Conservation (phyloP, 1,284 basidiomycete genomes). For the Ustilago trichophora region DNA sequence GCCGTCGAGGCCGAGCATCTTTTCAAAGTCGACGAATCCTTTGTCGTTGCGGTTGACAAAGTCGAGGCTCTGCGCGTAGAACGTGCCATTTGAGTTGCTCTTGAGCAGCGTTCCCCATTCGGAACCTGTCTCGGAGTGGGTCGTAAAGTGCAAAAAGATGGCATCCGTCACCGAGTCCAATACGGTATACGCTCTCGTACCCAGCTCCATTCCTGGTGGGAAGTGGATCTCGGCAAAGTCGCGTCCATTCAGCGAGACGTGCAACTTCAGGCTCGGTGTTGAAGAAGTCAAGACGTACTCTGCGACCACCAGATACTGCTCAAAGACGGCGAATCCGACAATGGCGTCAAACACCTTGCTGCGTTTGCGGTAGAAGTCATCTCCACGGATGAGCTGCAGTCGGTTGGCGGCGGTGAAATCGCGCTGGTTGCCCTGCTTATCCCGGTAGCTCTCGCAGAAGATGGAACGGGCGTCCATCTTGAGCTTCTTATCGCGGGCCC, state of each 20-base stretch:
- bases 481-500: slow-evolving; percentile 80
- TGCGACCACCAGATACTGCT: slow-evolving; percentile 92
- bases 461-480: slow-evolving; percentile 85
- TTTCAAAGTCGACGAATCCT: slow-evolving; percentile 97
- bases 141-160: slow-evolving; percentile 95
- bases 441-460: slow-evolving; percentile 85
- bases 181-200: slow-evolving; percentile 90
- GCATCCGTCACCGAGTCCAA: slow-evolving; percentile 92
- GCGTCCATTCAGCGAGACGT: slow-evolving; percentile 89
- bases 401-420: slow-evolving; percentile 71
- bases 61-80: slow-evolving; percentile 85
- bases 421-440: slow-evolving; percentile 83
- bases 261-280: slow-evolving; percentile 72
- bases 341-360: slow-evolving; percentile 81
- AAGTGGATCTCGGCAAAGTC: slow-evolving; percentile 86
- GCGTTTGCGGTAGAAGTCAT: slow-evolving; percentile 78
- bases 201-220: slow-evolving; percentile 86
- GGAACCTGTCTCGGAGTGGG: slow-evolving; percentile 76
- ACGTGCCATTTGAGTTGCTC: slow-evolving; percentile 97
- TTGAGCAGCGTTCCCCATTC: slow-evolving; percentile 91
- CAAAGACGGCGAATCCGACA: slow-evolving; percentile 95
- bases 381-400: slow-evolving; percentile 81
- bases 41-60: slow-evolving; percentile 86
- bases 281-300: slow-evolving; percentile 72
- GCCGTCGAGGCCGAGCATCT: slow-evolving; percentile 93